Evolutionary conservation across 2,329 filamentous ascomycete genomes (phyloP).

Genomic region (Myriosclerotinia curreyana): DNA sequence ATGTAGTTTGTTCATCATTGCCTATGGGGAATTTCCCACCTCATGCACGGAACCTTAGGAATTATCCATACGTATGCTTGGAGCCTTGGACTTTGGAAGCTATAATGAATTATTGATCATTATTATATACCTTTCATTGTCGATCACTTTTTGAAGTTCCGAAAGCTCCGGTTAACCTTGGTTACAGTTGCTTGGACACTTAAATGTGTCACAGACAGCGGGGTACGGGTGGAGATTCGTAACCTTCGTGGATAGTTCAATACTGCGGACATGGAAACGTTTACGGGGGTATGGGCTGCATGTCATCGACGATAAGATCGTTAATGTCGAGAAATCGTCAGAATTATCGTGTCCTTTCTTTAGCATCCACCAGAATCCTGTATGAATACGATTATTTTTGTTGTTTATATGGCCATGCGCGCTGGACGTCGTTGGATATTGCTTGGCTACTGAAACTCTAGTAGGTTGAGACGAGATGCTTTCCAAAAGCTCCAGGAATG

Average conservation of each 20-base stretch:
- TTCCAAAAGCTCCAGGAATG: neutral
- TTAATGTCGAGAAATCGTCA: neutral
- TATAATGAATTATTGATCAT: neutral
- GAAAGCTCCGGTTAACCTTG: neutral
- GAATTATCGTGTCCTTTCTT: neutral
- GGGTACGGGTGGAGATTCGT: neutral
- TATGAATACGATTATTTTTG: neutral
- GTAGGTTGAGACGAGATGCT: neutral
- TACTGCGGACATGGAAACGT: neutral
- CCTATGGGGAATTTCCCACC: too few species aligned
- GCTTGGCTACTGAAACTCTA: neutral
- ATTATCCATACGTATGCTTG: neutral
- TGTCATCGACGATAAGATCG: neutral
- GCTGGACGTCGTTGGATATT: neutral
- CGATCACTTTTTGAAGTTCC: neutral
- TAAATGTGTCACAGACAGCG: neutral
- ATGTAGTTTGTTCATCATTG: neutral
- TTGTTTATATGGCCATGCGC: neutral
- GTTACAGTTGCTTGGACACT: neutral
- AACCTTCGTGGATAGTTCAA: neutral
- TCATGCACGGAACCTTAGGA: neutral
- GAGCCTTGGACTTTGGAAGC: neutral
- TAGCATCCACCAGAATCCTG: neutral
- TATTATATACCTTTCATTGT: neutral
- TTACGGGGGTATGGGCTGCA: neutral